phyloP scores from a whole-genome alignment of 768 basidiomycete genomes.

The Boletus bicolor region DNA sequence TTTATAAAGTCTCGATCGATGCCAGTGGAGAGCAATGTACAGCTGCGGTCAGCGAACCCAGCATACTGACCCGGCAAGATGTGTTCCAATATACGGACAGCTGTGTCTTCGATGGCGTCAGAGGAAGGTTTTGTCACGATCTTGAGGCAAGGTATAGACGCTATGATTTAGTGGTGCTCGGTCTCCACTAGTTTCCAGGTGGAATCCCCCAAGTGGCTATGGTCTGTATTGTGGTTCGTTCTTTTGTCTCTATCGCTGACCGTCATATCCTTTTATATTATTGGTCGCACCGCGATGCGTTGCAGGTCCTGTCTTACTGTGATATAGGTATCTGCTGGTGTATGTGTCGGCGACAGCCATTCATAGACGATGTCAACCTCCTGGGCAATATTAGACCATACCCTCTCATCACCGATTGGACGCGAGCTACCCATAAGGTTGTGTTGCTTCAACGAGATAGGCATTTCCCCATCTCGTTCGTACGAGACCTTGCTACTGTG shows the following conservation, averaged over 20 bases:
- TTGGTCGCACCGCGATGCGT: not conserved
- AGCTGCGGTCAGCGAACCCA: conserved; percentile 12
- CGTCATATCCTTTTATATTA: not conserved
- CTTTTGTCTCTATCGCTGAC: not conserved
- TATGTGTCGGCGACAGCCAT: no score
- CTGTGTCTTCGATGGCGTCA: conserved; percentile 16
- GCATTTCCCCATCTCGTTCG: no score
- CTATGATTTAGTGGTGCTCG: conserved; percentile 14
- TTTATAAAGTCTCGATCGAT: conserved; percentile 22
- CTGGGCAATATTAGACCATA: no score
- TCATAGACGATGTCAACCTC: no score
- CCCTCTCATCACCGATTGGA: no score
- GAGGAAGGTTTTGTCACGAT: conserved; percentile 20
- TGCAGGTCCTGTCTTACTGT: not conserved
- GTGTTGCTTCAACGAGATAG: no score
- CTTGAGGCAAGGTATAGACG: not conserved
- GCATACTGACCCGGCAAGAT: conserved; percentile 5
- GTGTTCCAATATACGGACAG: not conserved
- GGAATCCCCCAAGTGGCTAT: not conserved
- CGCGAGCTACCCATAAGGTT: no score
- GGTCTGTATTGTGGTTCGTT: not conserved
- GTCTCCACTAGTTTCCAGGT: conserved; percentile 8
- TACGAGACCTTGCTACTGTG: no score
- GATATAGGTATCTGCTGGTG: no score
- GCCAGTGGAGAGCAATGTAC: conserved; percentile 16